phyloP scores from a whole-genome alignment of 495 filamentous ascomycete genomes.

The Penicillium cinerascens region DNA sequence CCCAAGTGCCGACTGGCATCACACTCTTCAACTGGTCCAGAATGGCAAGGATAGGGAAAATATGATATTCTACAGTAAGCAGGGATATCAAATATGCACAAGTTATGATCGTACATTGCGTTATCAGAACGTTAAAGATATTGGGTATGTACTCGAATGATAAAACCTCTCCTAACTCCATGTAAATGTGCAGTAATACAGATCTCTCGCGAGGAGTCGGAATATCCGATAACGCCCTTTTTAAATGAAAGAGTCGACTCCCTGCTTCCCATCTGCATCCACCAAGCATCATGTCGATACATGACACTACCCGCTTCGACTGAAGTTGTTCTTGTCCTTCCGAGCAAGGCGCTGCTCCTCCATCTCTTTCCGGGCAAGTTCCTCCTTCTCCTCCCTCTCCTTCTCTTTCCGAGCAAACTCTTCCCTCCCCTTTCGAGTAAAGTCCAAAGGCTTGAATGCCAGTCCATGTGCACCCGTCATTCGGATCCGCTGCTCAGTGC shows the following conservation, averaged over 20 bases:
- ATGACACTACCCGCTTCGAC: not conserved
- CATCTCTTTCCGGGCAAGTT: too few species aligned
- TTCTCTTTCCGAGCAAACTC: conserved; percentile 9
- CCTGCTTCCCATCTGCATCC: not conserved
- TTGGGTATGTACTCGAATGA: conserved; percentile 11
- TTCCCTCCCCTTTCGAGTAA: conserved; percentile 22
- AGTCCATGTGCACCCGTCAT: conserved; percentile 39
- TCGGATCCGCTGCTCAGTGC: conserved; percentile 40
- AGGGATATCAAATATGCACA: not conserved
- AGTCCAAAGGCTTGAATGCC: conserved; percentile 41
- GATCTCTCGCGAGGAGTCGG: not conserved
- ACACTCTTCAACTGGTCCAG: too few species aligned
- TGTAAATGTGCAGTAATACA: conserved; percentile 5
- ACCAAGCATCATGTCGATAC: not conserved
- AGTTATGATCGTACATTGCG: not conserved
- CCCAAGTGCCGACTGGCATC: too few species aligned
- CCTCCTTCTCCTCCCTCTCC: not conserved
- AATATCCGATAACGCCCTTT: not conserved
- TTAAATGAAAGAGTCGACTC: not conserved
- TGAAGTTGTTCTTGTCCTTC: not conserved
- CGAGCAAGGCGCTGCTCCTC: too few species aligned
- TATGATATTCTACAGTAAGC: conserved; percentile 7
- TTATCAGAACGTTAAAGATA: not conserved
- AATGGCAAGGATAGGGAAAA: too few species aligned
- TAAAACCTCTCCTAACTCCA: conserved; percentile 9